Percentiles rank a stretch among this genome's conserved stretches.
Evolutionary conservation across 768 basidiomycete genomes (phyloP).

Genomic region (Boletus pseudo-olivaceus): DNA sequence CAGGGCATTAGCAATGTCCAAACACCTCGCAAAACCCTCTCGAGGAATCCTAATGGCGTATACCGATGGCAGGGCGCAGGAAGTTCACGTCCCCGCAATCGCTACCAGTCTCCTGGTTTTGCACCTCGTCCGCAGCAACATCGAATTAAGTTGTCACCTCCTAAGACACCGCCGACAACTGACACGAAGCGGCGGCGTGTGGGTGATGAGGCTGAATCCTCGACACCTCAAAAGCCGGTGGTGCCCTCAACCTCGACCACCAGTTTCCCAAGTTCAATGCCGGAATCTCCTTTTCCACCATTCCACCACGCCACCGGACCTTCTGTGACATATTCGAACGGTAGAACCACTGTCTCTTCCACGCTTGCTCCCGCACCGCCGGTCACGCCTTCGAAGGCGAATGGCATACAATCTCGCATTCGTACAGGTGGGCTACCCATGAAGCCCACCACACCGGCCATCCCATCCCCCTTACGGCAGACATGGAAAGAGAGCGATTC

Average conservation of each 20-base stretch:
- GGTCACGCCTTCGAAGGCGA: constrained; percentile 24
- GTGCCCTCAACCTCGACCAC: constrained; percentile 27
- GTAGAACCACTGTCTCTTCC: constrained; percentile 21
- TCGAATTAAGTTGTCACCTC: constrained; percentile 41
- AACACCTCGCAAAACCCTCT: constrained; percentile 50
- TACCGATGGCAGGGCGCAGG: constrained; percentile 77
- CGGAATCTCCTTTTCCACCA: constrained; percentile 35
- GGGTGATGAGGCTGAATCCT: constrained; percentile 41
- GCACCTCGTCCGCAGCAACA: constrained; percentile 49
- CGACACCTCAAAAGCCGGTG: constrained; percentile 33
- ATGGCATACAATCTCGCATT: constrained; percentile 32
- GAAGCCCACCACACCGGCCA: constrained; percentile 59
- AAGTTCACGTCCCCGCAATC: constrained; percentile 65
- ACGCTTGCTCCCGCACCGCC: constrained; percentile 23
- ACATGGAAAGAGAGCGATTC: constrained; percentile 56
- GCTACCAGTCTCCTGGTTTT: constrained; percentile 73
- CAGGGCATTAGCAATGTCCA: constrained; percentile 17
- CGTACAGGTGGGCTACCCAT: constrained; percentile 37
- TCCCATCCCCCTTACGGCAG: constrained; percentile 74
- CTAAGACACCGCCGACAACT: constrained; percentile 35
- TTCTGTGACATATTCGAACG: constrained; percentile 27
- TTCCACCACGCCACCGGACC: constrained; percentile 26
- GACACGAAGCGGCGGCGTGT: constrained; percentile 65
- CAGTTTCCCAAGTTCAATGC: constrained; percentile 20
- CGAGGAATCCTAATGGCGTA: constrained; percentile 70